Conservation (phyloP, 768 basidiomycete genomes). For the Termitomyces sp. region DNA sequence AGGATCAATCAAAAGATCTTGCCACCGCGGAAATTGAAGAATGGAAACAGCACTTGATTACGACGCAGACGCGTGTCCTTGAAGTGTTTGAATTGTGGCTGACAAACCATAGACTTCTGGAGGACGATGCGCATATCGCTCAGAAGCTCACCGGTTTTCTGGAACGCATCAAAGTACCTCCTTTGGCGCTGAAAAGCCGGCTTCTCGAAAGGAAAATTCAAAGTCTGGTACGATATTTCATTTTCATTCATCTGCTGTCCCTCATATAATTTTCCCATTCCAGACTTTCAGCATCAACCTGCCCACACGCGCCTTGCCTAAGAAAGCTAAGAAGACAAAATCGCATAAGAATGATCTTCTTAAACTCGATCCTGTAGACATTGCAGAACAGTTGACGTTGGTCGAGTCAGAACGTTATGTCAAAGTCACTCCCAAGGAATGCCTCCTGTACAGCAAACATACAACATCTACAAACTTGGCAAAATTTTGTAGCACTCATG, state of each 20-base stretch:
- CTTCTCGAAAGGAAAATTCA: constrained; percentile 48
- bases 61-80: constrained; percentile 58
- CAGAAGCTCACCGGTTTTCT: constrained; percentile 53
- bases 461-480: constrained; percentile 34
- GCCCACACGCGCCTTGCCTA: constrained; percentile 18
- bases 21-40: constrained; percentile 47
- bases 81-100: constrained; percentile 57
- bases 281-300: constrained; percentile 37
- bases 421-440: constrained; percentile 69
- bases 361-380: constrained; percentile 56
- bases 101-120: constrained; percentile 51
- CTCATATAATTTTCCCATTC: constrained; percentile 3
- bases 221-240: constrained; percentile 38
- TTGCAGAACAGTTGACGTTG: constrained; percentile 81
- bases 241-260: neutral
- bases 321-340: constrained; percentile 40
- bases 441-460: constrained; percentile 52
- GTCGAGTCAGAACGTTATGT: constrained; percentile 65
- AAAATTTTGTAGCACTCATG: constrained; percentile 56
- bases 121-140: constrained; percentile 61
- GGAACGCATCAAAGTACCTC: constrained; percentile 29
- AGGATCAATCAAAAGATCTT: constrained; percentile 40
- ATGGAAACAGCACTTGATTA: constrained; percentile 62
- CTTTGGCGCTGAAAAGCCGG: constrained; percentile 38
- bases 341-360: constrained; percentile 54